phyloP scores from a whole-genome alignment of 2,329 filamentous ascomycete genomes.

The Harringtonia lauricola region DNA sequence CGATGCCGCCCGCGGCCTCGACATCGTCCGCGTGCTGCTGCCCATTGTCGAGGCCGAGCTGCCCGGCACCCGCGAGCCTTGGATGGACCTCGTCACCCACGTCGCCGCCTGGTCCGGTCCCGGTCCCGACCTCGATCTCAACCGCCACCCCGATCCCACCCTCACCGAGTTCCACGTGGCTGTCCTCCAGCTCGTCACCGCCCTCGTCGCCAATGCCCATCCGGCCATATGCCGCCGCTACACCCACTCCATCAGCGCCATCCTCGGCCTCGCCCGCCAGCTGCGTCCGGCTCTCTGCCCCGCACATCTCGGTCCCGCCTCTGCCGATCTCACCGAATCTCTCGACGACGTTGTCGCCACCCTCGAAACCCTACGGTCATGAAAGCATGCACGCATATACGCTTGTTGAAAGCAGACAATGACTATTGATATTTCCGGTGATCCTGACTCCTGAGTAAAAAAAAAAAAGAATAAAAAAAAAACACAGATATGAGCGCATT shows the following conservation, averaged over 20 bases:
- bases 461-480: conserved; percentile 1
- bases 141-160: conserved; percentile 32
- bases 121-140: conserved; percentile 39
- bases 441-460: background rate
- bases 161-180: conserved; percentile 41
- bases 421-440: too few relatives aligned
- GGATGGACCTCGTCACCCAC: conserved; percentile 43
- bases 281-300: conserved; percentile 21
- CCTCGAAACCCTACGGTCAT: conserved; percentile 12
- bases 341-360: conserved; percentile 31
- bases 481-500: conserved; percentile 10
- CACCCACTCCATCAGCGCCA: conserved; percentile 35
- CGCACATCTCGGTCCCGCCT: conserved; percentile 14
- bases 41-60: conserved; percentile 36
- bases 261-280: conserved; percentile 35
- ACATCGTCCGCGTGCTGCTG: conserved; percentile 45
- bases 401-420: too few relatives aligned
- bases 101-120: conserved; percentile 37
- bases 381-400: background rate
- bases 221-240: conserved; percentile 38
- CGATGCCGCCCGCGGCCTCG: conserved; percentile 35
- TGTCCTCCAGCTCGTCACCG: conserved; percentile 42
- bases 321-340: conserved; percentile 17
- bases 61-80: conserved; percentile 33
- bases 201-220: conserved; percentile 35